Base-by-base conservation (phyloP, 75 land plant species). In the Adiantum capillusveneris region DNA sequence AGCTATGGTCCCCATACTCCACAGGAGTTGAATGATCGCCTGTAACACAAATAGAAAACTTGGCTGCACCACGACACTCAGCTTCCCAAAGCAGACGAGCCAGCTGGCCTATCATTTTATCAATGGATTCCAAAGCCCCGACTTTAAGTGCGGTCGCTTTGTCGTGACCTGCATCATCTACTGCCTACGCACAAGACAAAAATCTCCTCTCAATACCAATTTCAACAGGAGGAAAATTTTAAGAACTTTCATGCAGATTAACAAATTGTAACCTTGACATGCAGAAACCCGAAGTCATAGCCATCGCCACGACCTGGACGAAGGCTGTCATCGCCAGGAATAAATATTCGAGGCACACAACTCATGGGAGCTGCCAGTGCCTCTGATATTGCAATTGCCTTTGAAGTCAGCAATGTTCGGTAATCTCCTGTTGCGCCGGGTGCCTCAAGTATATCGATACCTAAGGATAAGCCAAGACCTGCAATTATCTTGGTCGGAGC, bases 381-480 rank as follows among this genome's bases (percentile, higher is more conserved):
- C 20, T 72, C 84, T 37, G 96, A 83, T 57, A 94, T 94, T 31
- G 91, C 87, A 49, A 58, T 78, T 61, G 90, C 99, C 74, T 94
- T 94, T 31, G 84, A 83, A 44, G 96, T 94, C 65, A 94, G 65
- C 7, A 90, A 78, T 0, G 99, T 90, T 28, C 96, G 75, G 60
- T 94, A 94, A 54, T 94, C 99, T 30, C 99, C 99, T 20, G 99
- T 94, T 41, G 99, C 95, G 62, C 99, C 96, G 39, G 99, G 88
- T 37, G 99, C 96, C 60, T 89, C 88, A 7, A 94, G 79, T 62
- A 94, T 94, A 83, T 89, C 99, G 56, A 94, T 84, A n/a, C 81
- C 96, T 34, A 94, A 76, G 25, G 99, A 94, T 36, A 90, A 56
- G 21, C 99, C 99, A 21, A 94, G 61, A 1, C 99, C 99, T 42